Conservation (phyloP, 2,329 filamentous ascomycete genomes). For the Fusarium floridanum region DNA sequence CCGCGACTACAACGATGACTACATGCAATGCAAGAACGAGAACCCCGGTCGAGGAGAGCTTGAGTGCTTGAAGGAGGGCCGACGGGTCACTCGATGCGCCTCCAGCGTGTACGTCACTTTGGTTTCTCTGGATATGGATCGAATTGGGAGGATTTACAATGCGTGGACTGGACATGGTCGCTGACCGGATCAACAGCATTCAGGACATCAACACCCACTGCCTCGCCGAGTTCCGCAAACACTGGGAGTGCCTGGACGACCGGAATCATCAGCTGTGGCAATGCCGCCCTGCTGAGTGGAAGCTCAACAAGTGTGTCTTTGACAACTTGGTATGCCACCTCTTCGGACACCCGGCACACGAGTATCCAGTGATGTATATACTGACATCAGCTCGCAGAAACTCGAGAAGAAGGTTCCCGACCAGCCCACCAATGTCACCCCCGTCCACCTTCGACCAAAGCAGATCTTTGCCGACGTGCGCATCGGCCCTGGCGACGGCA, state of each 20-base stretch:
- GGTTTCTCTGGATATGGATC: neutral
- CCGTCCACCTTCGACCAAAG: conserved; percentile 78
- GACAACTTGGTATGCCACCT: conserved; percentile 83
- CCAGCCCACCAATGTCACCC: conserved; percentile 75
- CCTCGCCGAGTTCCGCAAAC: conserved; percentile 87
- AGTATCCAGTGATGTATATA: neutral
- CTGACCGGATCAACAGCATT: conserved; percentile 68
- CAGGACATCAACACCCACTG: conserved; percentile 97
- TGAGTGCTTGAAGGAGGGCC: conserved; percentile 95
- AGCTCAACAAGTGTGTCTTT: conserved; percentile 94
- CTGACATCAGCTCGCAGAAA: conserved; percentile 65
- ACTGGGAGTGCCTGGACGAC: conserved; percentile 96
- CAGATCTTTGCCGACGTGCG: conserved; percentile 72
- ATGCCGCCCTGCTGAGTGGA: conserved; percentile 88
- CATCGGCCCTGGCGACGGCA: conserved; percentile 57
- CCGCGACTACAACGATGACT: conserved; percentile 97
- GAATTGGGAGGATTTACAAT: neutral
- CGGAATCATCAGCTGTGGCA: conserved; percentile 99
- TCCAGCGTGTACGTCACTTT: conserved; percentile 84
- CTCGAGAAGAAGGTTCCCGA: conserved; percentile 86
- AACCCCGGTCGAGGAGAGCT: conserved; percentile 90
- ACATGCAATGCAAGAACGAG: conserved; percentile 99
- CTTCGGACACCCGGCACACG: neutral
- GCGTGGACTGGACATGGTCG: neutral
- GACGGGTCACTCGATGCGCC: conserved; percentile 96